Evolutionary conservation across 2,329 filamentous ascomycete genomes (phyloP), one percentile per base, ranked within the genome.

Genomic region (Clonostachys rhizophaga): DNA sequence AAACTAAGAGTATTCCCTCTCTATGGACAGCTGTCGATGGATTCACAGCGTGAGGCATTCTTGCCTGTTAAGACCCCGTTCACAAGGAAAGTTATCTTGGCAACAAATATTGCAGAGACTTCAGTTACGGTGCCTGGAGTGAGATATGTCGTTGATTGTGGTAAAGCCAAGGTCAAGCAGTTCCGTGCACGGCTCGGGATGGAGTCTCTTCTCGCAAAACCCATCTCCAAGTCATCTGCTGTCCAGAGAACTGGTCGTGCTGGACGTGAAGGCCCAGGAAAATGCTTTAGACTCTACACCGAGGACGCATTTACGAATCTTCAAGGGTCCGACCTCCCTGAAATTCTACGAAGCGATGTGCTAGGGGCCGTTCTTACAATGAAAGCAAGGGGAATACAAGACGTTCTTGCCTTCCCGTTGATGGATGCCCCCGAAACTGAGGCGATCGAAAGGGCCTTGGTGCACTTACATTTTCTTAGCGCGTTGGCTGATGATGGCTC

Each of bases 21-120:
- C 0, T 97, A 95, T 58, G 94, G 94, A 2, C 91, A 95, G 35
- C 77, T 99, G 6, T 88, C 92, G 1, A 90, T 94, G 55, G 81
- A 86, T 46, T 87, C 87, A 0, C 94, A 99, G 57, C 88, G 95
- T 54, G 80, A 83, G 18, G 91, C 95, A 10, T 97, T 99, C 63
- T 75, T 85, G 47, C 87, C 88, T 1, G 78, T 87, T 18, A 81
- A 81, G 47, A 79, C 83, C 3, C 75, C 76, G n/a, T 79, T 76
- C 47, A 95, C 89, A 0, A 80, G 94, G 40, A 97, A 97, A 61
- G 78, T 97, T 12, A 91, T 99, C 1, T 72, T 99, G 1, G 86
- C 91, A 0, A 99, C 94, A 13, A 99, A 99, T 59, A 97, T 99
- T 57, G 94, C 94, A n/a, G 94, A 99, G 65, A 97, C 94, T 0